Evolutionary conservation across 78 protist genomes (phyloP).

Genomic region (Dictyostelium firmibasis): DNA sequence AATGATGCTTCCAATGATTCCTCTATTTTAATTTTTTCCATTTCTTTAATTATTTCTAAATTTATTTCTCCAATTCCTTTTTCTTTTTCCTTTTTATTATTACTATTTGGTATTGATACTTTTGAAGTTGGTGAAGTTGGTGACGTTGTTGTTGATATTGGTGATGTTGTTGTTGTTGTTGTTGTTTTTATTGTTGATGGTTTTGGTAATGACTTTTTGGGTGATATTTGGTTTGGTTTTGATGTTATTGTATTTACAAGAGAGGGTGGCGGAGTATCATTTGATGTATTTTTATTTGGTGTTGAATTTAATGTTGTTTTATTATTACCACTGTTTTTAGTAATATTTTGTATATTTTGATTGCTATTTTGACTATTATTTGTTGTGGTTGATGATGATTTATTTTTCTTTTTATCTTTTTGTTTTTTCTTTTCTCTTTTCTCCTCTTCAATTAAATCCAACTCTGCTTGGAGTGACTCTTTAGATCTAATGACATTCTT

Average conservation of each 20-base stretch:
- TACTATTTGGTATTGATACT: background rate
- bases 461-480: constrained; percentile 9
- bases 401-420: constrained; percentile 2
- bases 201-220: background rate
- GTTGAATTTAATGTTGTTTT: background rate
- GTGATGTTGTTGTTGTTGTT: background rate
- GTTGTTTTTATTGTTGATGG: background rate
- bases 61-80: background rate
- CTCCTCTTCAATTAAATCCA: constrained; percentile 4
- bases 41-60: background rate
- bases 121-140: background rate
- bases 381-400: background rate
- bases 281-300: background rate
- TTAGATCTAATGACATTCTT: background rate
- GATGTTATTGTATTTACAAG: background rate
- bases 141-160: background rate
- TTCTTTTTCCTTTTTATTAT: too few species aligned
- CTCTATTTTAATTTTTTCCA: background rate
- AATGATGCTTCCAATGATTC: background rate
- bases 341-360: too few species aligned
- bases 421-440: constrained; percentile 17
- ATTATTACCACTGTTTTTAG: background rate
- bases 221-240: background rate
- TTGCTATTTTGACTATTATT: background rate
- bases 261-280: background rate